Percentiles rank a stretch among this genome's conserved stretches.
Evolutionary conservation across 495 filamentous ascomycete species (phyloP).

Genomic region (Cryomyces minteri): DNA sequence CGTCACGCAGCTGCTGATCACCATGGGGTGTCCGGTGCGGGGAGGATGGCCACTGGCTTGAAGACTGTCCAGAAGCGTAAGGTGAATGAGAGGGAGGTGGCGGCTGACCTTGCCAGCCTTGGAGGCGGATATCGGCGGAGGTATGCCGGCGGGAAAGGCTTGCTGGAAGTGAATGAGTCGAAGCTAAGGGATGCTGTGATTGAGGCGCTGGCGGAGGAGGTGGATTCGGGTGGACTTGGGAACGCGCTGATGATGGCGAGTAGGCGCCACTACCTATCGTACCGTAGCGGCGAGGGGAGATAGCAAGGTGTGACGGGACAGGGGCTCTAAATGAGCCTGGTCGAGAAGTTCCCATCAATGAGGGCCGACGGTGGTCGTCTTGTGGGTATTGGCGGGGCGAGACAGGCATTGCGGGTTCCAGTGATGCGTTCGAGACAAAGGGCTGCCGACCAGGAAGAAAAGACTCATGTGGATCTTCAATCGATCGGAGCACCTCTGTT

Average conservation of each 20-base stretch:
- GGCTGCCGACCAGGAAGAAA: constrained; percentile 57
- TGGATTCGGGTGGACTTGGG: constrained; percentile 35
- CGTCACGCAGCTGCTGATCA: constrained; percentile 67
- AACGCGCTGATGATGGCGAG: constrained; percentile 16
- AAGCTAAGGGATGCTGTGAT: constrained; percentile 51
- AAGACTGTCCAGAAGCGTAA: constrained; percentile 51
- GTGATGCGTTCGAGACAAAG: constrained; percentile 51
- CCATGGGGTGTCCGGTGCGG: constrained; percentile 51
- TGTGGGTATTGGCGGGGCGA: constrained; percentile 85
- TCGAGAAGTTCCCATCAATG: constrained; percentile 21
- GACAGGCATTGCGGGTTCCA: constrained; percentile 55
- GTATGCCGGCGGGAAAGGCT: constrained; percentile 77
- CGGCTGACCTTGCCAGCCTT: constrained; percentile 53
- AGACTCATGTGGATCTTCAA: constrained; percentile 65
- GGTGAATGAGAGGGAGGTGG: constrained; percentile 38
- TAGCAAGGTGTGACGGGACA: constrained; percentile 57
- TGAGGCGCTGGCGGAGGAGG: constrained; percentile 49
- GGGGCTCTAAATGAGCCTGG: constrained; percentile 52
- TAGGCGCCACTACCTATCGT: constrained; percentile 49
- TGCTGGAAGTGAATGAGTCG: constrained; percentile 54
- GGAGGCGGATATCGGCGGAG: constrained; percentile 83
- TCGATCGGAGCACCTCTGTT: constrained; percentile 44
- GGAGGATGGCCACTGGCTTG: constrained; percentile 70
- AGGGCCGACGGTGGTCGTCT: constrained; percentile 62
- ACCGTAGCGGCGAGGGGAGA: constrained; percentile 64